Conservation (phyloP, 169 alveolate genomes). For the Nephromyces sp. region DNA sequence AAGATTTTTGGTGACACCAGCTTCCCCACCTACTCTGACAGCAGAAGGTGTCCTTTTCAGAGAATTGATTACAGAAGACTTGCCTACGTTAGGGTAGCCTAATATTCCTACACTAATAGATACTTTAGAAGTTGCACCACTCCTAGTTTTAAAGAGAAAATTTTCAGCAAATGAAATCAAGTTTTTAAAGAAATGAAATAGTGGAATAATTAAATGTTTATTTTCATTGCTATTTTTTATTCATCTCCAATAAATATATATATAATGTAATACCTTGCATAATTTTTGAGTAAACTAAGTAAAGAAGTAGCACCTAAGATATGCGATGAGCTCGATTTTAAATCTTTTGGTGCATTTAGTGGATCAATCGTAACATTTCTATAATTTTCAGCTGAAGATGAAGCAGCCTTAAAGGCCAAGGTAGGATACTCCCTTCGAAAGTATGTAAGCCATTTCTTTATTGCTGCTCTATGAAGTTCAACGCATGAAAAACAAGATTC, state of each 20-base stretch:
- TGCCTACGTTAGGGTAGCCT: constrained; percentile 90
- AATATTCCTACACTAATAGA: constrained; percentile 79
- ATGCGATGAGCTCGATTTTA: not conserved
- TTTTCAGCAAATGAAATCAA: no score
- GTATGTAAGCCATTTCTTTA: not conserved
- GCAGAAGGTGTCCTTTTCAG: constrained; percentile 69
- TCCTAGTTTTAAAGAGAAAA: no score
- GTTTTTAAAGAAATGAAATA: no score
- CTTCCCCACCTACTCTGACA: constrained; percentile 77
- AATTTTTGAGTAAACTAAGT: not conserved
- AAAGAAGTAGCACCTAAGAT: constrained; percentile 10
- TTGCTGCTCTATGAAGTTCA: not conserved
- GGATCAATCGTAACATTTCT: not conserved
- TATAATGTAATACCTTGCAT: not conserved
- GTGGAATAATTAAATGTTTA: no score
- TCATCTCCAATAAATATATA: not conserved
- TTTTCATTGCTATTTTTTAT: not conserved
- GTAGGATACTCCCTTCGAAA: not conserved
- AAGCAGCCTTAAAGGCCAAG: not conserved
- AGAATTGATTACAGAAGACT: constrained; percentile 78
- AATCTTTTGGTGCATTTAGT: not conserved
- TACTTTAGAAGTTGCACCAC: constrained; percentile 53
- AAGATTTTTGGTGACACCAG: constrained; percentile 82
- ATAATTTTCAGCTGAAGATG: not conserved
- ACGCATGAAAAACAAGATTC: no score